Evolutionary conservation across 192 early-diverging fungal species (phyloP).

Genomic region (Linnemannia hyalina): DNA sequence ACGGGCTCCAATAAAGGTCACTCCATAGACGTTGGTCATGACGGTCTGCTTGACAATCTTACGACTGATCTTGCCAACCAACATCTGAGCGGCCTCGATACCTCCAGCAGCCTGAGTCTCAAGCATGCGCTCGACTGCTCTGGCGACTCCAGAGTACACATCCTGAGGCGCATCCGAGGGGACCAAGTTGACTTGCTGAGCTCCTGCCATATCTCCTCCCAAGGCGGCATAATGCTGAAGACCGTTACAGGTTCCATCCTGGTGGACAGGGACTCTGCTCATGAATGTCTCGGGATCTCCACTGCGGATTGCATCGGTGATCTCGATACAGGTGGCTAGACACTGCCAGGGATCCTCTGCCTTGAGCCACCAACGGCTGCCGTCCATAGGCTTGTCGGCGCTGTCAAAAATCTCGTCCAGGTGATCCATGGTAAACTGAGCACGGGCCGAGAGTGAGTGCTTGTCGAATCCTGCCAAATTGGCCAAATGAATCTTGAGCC

Average conservation of each 20-base stretch:
- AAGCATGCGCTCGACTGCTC: constrained; percentile 75
- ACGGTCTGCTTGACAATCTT: constrained; percentile 99
- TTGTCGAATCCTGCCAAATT: constrained; percentile 95
- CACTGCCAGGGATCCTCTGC: constrained; percentile 96
- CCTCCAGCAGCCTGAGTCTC: constrained; percentile 75
- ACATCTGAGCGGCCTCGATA: constrained; percentile 71
- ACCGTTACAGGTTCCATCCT: constrained; percentile 98
- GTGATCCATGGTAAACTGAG: constrained; percentile 80
- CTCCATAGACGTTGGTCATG: constrained; percentile 99
- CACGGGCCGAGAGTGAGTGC: constrained; percentile 87
- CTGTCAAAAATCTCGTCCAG: constrained; percentile 86
- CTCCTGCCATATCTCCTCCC: constrained; percentile 91
- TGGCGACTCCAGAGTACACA: constrained; percentile 93
- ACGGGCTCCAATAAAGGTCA: constrained; percentile 94
- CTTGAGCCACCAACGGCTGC: constrained; percentile 88
- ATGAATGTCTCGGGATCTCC: constrained; percentile 78
- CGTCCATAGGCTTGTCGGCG: constrained; percentile 84
- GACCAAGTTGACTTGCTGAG: constrained; percentile 88
- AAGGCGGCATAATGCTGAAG: constrained; percentile 99
- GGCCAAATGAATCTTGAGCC: constrained; percentile 97
- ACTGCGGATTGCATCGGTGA: constrained; percentile 78
- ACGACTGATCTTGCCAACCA: constrained; percentile 81
- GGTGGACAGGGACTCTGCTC: constrained; percentile 90
- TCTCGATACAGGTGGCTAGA: constrained; percentile 90
- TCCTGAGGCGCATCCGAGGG: constrained; percentile 90